phyloP scores from a whole-genome alignment of 371 early-diverging fungal species.

The Mortierella sp. region DNA sequence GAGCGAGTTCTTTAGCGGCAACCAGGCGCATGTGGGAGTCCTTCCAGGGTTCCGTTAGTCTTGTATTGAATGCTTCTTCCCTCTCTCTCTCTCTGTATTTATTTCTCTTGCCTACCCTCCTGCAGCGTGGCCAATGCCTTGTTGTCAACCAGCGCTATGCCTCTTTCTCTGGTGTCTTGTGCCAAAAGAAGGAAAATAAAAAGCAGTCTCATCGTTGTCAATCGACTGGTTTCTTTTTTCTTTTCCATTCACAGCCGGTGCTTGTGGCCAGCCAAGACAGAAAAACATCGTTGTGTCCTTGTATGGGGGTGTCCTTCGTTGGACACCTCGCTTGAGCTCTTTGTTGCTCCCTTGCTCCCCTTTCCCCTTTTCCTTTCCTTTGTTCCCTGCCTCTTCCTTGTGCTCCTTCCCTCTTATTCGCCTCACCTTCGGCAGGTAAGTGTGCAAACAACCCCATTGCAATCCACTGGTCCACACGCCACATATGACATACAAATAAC shows the following conservation, averaged over 20 bases:
- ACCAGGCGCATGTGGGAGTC: not conserved
- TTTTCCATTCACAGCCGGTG: not conserved
- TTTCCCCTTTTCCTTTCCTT: not conserved
- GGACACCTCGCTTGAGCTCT: not conserved
- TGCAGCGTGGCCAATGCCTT: too few relatives aligned
- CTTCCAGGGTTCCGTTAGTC: conserved; percentile 19
- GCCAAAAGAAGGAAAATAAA: too few relatives aligned
- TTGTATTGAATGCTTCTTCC: not conserved
- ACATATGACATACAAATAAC: too few relatives aligned
- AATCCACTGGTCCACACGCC: too few relatives aligned
- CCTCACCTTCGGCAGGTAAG: not conserved
- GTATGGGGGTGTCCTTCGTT: too few relatives aligned
- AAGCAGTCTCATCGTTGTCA: too few relatives aligned
- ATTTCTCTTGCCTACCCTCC: not conserved
- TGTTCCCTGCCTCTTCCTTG: not conserved
- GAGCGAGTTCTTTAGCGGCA: conserved; percentile 46
- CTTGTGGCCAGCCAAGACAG: not conserved
- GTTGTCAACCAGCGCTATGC: too few relatives aligned
- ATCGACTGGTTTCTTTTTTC: too few relatives aligned
- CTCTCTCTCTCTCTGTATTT: not conserved
- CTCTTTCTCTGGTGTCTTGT: too few relatives aligned
- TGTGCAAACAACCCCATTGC: too few relatives aligned
- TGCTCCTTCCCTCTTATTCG: not conserved
- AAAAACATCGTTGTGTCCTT: not conserved
- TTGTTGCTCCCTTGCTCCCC: not conserved